A percentile compares a stretch with the other conserved stretches of the same genome.
phyloP scores from a whole-genome alignment of 2,329 filamentous ascomycete species.

The Proliferodiscus dingleyae region DNA sequence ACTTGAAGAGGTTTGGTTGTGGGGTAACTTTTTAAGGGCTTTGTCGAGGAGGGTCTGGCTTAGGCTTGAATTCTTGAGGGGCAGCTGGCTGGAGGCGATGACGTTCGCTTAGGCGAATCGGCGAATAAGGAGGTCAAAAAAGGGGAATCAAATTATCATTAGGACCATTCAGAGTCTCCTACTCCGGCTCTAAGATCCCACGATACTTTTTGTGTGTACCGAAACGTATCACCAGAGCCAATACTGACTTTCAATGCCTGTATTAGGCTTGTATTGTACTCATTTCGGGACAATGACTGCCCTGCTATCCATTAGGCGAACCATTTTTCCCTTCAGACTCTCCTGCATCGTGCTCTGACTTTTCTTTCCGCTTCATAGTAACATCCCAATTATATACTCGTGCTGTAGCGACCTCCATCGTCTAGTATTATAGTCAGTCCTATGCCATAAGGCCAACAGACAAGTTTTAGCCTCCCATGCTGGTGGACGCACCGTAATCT shows the following conservation, averaged over 20 bases:
- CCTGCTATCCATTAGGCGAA: conserved; percentile 28
- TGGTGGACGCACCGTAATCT: conserved; percentile 72
- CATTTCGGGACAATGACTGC: conserved; percentile 3
- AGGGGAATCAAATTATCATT: neutral
- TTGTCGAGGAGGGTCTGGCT: neutral
- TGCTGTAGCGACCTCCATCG: conserved; percentile 91
- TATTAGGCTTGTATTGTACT: neutral
- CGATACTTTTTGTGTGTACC: no score
- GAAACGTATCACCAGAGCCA: no score
- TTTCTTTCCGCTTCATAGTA: conserved; percentile 89
- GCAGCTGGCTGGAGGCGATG: neutral
- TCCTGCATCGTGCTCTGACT: conserved; percentile 52
- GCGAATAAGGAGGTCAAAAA: neutral
- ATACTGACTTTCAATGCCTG: neutral
- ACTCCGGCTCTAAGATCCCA: no score
- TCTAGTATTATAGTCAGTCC: conserved; percentile 17
- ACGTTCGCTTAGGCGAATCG: no score
- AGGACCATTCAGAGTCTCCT: no score
- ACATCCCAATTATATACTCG: conserved; percentile 99
- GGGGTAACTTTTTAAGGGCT: neutral
- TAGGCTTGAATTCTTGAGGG: neutral
- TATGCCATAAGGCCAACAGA: neutral
- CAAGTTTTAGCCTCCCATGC: no score
- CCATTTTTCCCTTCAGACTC: conserved; percentile 31
- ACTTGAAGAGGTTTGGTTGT: neutral